Evolutionary conservation across 2,329 filamentous ascomycete species (phyloP).

Genomic region (Apiospora phragmitis): DNA sequence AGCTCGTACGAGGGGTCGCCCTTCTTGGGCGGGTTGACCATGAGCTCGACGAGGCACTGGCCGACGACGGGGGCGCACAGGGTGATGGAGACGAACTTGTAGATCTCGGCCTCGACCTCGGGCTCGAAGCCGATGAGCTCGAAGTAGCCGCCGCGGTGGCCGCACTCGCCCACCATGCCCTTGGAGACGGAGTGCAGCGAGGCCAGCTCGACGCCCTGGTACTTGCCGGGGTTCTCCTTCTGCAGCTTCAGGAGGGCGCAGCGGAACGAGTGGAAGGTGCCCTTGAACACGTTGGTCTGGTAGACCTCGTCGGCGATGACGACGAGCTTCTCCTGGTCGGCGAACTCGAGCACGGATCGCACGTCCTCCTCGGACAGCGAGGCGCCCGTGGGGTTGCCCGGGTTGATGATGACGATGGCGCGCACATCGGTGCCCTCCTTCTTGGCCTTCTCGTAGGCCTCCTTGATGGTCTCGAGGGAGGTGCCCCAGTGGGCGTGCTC

Average conservation of each 20-base stretch:
- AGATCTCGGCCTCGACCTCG: slow-evolving; percentile 87
- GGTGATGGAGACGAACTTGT: slow-evolving; percentile 98
- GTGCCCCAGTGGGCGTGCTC: slow-evolving; percentile 88
- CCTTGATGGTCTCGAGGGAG: slow-evolving; percentile 74
- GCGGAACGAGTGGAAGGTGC: slow-evolving; percentile 96
- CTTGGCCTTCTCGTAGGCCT: slow-evolving; percentile 73
- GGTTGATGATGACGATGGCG: slow-evolving; percentile 96
- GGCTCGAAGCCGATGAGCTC: slow-evolving; percentile 89
- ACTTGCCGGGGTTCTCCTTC: slow-evolving; percentile 70
- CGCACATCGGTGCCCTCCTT: slow-evolving; percentile 81
- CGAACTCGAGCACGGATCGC: slow-evolving; percentile 81
- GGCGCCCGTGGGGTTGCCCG: slow-evolving; percentile 93
- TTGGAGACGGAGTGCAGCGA: slow-evolving; percentile 94
- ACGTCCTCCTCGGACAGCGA: slow-evolving; percentile 79
- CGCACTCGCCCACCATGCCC: slow-evolving; percentile 98
- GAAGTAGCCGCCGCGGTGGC: slow-evolving; percentile 96
- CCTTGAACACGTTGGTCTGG: slow-evolving; percentile 97
- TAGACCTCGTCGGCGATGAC: slow-evolving; percentile 97
- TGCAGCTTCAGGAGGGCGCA: slow-evolving; percentile 80
- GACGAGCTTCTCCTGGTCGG: slow-evolving; percentile 81
- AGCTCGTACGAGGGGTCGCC: slow-evolving; percentile 83
- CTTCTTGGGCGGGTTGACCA: slow-evolving; percentile 89
- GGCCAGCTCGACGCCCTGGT: slow-evolving; percentile 83
- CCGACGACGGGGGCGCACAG: slow-evolving; percentile 94
- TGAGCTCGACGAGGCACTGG: slow-evolving; percentile 94